Conservation (phyloP, 805 yeast genomes). For the Starmerella stigmatis region DNA sequence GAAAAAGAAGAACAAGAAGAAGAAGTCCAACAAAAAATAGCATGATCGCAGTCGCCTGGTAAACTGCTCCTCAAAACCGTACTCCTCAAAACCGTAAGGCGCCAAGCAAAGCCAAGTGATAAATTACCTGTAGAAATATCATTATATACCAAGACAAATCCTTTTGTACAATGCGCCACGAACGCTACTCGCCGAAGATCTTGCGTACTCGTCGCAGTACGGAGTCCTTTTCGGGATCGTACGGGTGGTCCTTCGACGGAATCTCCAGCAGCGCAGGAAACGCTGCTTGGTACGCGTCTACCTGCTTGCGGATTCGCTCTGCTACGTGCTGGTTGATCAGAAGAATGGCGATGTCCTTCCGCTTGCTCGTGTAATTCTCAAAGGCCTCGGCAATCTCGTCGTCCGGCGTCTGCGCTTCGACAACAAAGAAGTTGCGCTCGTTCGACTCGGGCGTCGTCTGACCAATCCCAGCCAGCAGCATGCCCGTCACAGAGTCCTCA, state of each 20-base stretch:
- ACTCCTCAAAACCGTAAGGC: too few relatives aligned
- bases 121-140: not conserved
- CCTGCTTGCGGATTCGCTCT: conserved; percentile 69
- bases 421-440: conserved; percentile 71
- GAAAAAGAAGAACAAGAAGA: conserved; percentile 20
- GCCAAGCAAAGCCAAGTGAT: too few relatives aligned
- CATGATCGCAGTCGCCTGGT: not conserved
- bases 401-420: conserved; percentile 65
- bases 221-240: conserved; percentile 96
- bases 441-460: conserved; percentile 53
- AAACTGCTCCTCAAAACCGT: not conserved
- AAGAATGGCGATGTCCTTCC: conserved; percentile 87
- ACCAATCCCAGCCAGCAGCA: conserved; percentile 90
- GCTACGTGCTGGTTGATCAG: conserved; percentile 93
- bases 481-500: conserved; percentile 94
- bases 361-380: conserved; percentile 54
- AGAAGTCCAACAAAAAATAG: conserved; percentile 17
- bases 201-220: conserved; percentile 89
- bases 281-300: conserved; percentile 77
- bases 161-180: not conserved
- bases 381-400: conserved; percentile 70
- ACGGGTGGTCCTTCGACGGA: conserved; percentile 97
- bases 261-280: conserved; percentile 95
- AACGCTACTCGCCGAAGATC: conserved; percentile 69
- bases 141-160: too few relatives aligned